Evolutionary conservation across 495 filamentous ascomycete species (phyloP).

Genomic region (Pyronema domesticum): DNA sequence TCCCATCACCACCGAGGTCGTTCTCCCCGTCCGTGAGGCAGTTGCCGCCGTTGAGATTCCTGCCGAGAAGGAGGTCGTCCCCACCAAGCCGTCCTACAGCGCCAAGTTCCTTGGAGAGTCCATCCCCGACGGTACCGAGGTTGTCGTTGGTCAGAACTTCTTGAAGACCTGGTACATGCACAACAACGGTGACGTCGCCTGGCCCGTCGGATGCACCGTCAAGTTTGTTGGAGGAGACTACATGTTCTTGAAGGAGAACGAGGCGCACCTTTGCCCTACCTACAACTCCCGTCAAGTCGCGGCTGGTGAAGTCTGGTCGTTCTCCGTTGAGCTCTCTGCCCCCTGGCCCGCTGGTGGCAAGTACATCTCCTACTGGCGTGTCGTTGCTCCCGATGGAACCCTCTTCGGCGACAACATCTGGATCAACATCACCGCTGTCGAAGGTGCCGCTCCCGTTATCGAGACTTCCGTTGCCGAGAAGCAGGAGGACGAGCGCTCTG

Average conservation of each 20-base stretch:
- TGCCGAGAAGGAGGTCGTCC: slow-evolving; percentile 18
- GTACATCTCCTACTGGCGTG: slow-evolving; percentile 87
- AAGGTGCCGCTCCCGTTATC: background rate
- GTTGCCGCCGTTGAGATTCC: slow-evolving; percentile 20
- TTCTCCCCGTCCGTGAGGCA: slow-evolving; percentile 23
- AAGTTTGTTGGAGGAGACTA: slow-evolving; percentile 84
- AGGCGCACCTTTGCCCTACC: slow-evolving; percentile 57
- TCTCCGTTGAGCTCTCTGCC: slow-evolving; percentile 69
- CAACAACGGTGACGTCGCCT: slow-evolving; percentile 59
- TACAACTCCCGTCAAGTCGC: slow-evolving; percentile 47
- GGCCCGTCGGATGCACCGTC: slow-evolving; percentile 81
- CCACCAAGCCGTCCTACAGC: slow-evolving; percentile 2
- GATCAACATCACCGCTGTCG: slow-evolving; percentile 45
- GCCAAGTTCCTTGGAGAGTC: slow-evolving; percentile 62
- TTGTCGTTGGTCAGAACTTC: slow-evolving; percentile 53
- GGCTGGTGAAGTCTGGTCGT: slow-evolving; percentile 55
- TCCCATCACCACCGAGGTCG: slow-evolving; percentile 5
- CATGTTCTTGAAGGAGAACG: slow-evolving; percentile 70
- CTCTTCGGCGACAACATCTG: slow-evolving; percentile 86
- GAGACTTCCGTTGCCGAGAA: background rate
- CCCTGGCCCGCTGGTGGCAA: slow-evolving; percentile 49
- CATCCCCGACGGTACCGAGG: slow-evolving; percentile 55
- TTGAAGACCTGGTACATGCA: slow-evolving; percentile 81
- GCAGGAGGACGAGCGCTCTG: slow-evolving; percentile 10
- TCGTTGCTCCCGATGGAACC: slow-evolving; percentile 61